Evolutionary conservation across 106 monocot species (phyloP).

Genomic region (Dendrobium huoshanense): DNA sequence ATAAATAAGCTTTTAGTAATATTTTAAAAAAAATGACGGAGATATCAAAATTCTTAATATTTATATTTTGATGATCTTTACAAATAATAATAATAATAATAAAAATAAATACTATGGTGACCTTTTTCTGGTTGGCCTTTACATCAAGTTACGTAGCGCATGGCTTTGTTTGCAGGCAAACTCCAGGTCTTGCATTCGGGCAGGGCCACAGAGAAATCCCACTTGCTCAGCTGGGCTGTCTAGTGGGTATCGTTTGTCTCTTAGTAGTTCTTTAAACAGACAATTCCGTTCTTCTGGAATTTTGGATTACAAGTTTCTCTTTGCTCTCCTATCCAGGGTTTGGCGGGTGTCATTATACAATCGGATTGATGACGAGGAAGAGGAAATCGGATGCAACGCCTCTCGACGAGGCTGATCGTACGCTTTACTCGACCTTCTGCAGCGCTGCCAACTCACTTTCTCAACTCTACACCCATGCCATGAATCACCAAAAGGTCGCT

Average conservation of each 20-base stretch:
- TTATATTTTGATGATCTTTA: too few species aligned
- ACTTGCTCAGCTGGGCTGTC: too few species aligned
- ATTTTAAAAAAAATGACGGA: too few species aligned
- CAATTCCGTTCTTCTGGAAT: neutral
- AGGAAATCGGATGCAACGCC: constrained; percentile 68
- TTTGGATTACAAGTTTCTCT: neutral
- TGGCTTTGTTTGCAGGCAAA: neutral
- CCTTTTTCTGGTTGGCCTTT: neutral
- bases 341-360: neutral
- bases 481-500: constrained; percentile 77
- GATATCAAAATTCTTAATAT: too few species aligned
- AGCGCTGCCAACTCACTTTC: constrained; percentile 82
- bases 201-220: neutral
- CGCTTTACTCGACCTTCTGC: constrained; percentile 71
- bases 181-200: neutral
- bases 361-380: constrained; percentile 55
- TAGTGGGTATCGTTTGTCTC: too few species aligned
- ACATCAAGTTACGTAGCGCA: neutral
- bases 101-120: too few species aligned
- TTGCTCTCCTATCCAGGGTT: constrained; percentile 1
- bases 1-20: too few species aligned
- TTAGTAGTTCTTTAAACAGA: neutral
- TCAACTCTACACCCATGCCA: constrained; percentile 78
- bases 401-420: constrained; percentile 85
- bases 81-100: too few species aligned